These are phyloP conservation scores for Straminergon stramineum DNA, from an alignment of 225 moss, liverwort and hornwort genomes.

Conservation along the genomic window DNA sequence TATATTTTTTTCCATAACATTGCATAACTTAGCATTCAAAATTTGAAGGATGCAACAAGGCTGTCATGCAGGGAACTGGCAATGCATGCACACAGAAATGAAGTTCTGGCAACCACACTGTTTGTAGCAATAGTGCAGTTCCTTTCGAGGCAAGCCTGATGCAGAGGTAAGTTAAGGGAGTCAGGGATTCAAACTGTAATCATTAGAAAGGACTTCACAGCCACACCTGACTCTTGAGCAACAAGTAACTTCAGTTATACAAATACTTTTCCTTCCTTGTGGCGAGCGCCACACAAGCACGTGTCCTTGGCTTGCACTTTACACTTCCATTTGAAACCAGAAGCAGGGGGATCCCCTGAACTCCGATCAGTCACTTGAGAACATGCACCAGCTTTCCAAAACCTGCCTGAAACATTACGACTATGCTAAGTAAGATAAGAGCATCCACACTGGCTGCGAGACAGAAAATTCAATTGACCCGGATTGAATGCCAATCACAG, in stretches of 20 bases:
- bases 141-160: neutral
- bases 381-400: neutral
- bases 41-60: neutral
- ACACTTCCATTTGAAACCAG: neutral
- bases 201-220: neutral
- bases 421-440: no score
- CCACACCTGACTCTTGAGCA: neutral
- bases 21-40: no score
- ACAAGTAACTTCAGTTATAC: neutral
- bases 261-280: neutral
- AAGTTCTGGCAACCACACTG: neutral
- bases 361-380: neutral
- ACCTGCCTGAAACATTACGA: neutral
- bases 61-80: neutral
- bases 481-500: neutral
- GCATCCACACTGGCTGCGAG: neutral
- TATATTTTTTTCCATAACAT: no score
- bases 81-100: neutral
- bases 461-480: no score
- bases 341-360: neutral
- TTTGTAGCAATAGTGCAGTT: neutral
- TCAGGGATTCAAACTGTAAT: neutral
- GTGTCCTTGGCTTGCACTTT: neutral
- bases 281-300: neutral
- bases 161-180: neutral